Conservation (phyloP, 345 rosid genomes). For the Firmiana major region DNA sequence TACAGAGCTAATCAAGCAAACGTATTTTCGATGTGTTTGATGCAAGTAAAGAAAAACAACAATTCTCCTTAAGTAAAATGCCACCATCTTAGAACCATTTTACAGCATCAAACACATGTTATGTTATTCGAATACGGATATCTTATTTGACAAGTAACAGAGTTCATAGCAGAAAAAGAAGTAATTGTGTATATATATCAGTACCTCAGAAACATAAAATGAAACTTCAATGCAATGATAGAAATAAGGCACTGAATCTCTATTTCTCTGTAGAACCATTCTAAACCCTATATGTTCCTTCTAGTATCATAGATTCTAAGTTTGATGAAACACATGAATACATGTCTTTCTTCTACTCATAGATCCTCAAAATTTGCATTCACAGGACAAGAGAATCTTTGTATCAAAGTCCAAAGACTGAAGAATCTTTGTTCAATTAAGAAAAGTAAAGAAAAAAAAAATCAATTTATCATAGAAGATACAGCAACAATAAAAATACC, state of each 20-base stretch:
- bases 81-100: neutral
- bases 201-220: neutral
- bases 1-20: neutral
- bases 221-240: neutral
- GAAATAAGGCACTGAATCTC: neutral
- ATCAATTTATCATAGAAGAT: neutral
- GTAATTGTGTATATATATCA: neutral
- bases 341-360: constrained; percentile 33
- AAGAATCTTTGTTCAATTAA: neutral
- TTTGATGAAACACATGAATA: constrained; percentile 34
- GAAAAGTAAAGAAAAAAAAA: neutral
- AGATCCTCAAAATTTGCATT: constrained; percentile 40
- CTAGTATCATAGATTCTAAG: constrained; percentile 31
- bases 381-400: neutral
- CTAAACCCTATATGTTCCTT: constrained; percentile 21
- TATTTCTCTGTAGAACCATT: neutral
- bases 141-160: too few relatives aligned
- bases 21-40: neutral
- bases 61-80: too few relatives aligned
- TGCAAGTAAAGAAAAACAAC: neutral
- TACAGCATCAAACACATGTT: neutral
- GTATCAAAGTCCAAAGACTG: neutral
- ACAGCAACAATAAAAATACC: constrained; percentile 15
- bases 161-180: too few relatives aligned
- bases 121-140: neutral